These are phyloP conservation scores for Linum usitatissimum DNA, from an alignment of 345 rosid species.

Conservation along the genomic window DNA sequence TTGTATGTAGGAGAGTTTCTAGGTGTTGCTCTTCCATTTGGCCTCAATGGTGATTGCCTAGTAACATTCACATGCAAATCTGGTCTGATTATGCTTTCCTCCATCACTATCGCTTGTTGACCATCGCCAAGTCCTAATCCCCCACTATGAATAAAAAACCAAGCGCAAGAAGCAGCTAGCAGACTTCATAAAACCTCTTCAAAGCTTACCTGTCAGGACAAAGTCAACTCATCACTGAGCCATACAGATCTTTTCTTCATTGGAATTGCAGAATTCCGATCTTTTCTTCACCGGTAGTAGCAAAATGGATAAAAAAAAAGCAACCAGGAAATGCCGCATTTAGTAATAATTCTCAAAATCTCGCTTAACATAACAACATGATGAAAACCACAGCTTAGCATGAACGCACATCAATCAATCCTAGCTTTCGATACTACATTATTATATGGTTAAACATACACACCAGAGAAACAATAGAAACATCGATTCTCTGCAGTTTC, in stretches of 20 bases:
- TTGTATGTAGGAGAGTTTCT: slow-evolving; percentile 55
- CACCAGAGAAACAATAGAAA: too few species aligned
- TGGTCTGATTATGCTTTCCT: slow-evolving; percentile 35
- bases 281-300: not conserved
- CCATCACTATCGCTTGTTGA: slow-evolving; percentile 33
- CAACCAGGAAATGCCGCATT: not conserved
- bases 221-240: not conserved
- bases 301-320: not conserved
- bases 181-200: not conserved
- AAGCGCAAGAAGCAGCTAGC: too few species aligned
- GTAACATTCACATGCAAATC: slow-evolving; percentile 33
- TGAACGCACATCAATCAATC: too few species aligned
- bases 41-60: slow-evolving; percentile 42
- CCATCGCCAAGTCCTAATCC: slow-evolving; percentile 7
- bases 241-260: not conserved
- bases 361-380: not conserved
- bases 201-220: slow-evolving; percentile 12
- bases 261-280: not conserved
- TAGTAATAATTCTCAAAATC: not conserved
- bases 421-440: too few species aligned
- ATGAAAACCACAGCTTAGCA: too few species aligned
- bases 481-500: too few species aligned
- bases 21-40: slow-evolving; percentile 60
- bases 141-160: slow-evolving; percentile 6
- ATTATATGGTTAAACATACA: too few species aligned